phyloP scores from a whole-genome alignment of 1,139 yeast species.

The Blastobotrys indianensis region DNA sequence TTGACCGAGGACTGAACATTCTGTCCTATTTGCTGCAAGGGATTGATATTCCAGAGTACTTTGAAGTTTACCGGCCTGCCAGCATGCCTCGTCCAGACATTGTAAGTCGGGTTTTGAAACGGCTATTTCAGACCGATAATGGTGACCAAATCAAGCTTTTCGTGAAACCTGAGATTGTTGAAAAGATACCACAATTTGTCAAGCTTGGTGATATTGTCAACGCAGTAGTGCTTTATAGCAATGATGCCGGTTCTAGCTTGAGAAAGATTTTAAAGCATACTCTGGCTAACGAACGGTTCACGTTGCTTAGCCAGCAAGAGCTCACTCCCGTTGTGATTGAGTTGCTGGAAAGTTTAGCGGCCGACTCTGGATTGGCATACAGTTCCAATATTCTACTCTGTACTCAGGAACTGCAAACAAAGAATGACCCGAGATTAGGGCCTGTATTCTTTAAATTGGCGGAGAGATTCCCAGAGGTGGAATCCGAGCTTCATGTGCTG shows the following conservation, averaged over 20 bases:
- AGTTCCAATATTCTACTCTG: too few species aligned
- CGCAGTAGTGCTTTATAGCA: conserved; percentile 16
- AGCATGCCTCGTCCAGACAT: conserved; percentile 22
- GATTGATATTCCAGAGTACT: conserved; percentile 16
- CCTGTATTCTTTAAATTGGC: not conserved
- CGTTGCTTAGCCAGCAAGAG: too few species aligned
- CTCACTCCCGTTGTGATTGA: too few species aligned
- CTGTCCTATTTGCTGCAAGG: conserved; percentile 19
- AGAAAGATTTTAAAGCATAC: not conserved
- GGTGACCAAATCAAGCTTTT: conserved; percentile 15
- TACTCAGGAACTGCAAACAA: too few species aligned
- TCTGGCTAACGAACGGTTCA: too few species aligned
- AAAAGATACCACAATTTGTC: conserved; percentile 21
- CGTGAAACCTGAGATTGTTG: conserved; percentile 17
- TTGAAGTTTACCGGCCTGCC: conserved; percentile 16
- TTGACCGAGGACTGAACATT: conserved; percentile 19
- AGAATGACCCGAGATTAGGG: not conserved
- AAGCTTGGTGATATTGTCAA: conserved; percentile 16
- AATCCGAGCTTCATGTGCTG: conserved; percentile 1
- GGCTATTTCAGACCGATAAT: conserved; percentile 15
- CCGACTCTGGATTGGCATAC: too few species aligned
- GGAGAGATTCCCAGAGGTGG: not conserved
- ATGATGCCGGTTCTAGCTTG: conserved; percentile 11
- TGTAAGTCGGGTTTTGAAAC: conserved; percentile 18
- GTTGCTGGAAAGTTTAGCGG: too few species aligned